These are phyloP conservation scores for Arabidopsis hybrid DNA, from an alignment of 441 rosid species.

Conservation along the genomic window DNA sequence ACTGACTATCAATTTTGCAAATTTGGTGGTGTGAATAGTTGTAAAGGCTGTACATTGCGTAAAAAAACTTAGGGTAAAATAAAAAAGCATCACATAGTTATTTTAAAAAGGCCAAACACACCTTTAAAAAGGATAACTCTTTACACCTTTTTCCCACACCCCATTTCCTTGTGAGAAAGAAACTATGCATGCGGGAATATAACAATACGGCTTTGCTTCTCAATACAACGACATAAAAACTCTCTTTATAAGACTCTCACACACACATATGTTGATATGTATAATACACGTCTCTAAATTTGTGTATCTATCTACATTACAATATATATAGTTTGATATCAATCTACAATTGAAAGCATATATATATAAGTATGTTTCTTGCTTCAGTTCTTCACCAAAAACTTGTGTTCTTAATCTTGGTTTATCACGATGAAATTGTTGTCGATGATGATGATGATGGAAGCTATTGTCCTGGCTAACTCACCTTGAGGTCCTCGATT, in stretches of 20 bases:
- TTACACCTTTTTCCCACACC: conserved; percentile 23
- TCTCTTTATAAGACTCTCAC: conserved; percentile 24
- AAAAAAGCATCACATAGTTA: conserved; percentile 25
- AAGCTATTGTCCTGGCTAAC: conserved; percentile 19
- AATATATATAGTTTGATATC: background rate
- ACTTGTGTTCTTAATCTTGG: conserved; percentile 30
- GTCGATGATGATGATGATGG: conserved; percentile 25
- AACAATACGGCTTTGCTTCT: conserved; percentile 45
- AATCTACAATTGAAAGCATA: background rate
- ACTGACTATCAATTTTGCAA: conserved; percentile 34
- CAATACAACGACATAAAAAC: conserved; percentile 40
- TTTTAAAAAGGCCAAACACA: conserved; percentile 39
- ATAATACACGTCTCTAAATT: background rate
- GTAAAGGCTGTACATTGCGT: conserved; percentile 34
- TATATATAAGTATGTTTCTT: conserved; percentile 26
- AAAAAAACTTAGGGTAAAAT: conserved; percentile 34
- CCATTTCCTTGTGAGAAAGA: conserved; percentile 38
- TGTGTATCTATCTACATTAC: conserved; percentile 21
- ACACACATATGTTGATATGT: background rate
- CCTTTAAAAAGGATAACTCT: conserved; percentile 35
- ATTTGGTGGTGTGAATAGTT: conserved; percentile 22
- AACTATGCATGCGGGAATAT: conserved; percentile 46
- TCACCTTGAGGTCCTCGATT: conserved; percentile 2
- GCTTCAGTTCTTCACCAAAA: conserved; percentile 5
- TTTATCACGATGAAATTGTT: conserved; percentile 1